These are phyloP conservation scores for Erigeron canadensis DNA, from an alignment of 129 eudicot species.

Conservation along the genomic window DNA sequence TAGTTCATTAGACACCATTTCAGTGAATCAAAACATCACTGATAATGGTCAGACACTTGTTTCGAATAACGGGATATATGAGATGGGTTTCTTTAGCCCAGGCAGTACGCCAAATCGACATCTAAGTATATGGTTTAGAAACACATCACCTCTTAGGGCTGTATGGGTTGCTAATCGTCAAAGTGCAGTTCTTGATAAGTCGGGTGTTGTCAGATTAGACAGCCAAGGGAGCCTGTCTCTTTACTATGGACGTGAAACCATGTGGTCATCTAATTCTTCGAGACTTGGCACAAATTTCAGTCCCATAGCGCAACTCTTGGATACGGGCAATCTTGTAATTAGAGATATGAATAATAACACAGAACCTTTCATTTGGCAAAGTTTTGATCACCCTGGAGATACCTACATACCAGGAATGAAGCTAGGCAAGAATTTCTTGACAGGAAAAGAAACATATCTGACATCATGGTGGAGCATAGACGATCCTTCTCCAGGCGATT, in stretches of 20 bases:
- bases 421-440: constrained; percentile 31
- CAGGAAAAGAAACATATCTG: constrained; percentile 23
- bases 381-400: constrained; percentile 50
- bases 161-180: constrained; percentile 34
- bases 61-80: constrained; percentile 21
- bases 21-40: constrained; percentile 13
- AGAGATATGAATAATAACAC: constrained; percentile 9
- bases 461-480: constrained; percentile 53
- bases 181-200: constrained; percentile 16
- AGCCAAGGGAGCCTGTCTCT: constrained; percentile 23
- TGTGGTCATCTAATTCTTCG: constrained; percentile 35
- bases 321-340: constrained; percentile 41
- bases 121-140: constrained; percentile 27
- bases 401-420: constrained; percentile 41
- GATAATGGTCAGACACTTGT: constrained; percentile 34
- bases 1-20: constrained; percentile 27
- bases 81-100: constrained; percentile 43
- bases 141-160: constrained; percentile 10
- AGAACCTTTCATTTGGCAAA: constrained; percentile 34
- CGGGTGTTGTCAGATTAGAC: constrained; percentile 22
- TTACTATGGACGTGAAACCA: constrained; percentile 15
- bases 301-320: constrained; percentile 16
- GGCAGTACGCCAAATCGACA: constrained; percentile 28
- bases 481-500: constrained; percentile 54
- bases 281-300: not conserved